Evolutionary conservation across 78 protist genomes (phyloP).

Genomic region (Tieghemostelium lacteum): DNA sequence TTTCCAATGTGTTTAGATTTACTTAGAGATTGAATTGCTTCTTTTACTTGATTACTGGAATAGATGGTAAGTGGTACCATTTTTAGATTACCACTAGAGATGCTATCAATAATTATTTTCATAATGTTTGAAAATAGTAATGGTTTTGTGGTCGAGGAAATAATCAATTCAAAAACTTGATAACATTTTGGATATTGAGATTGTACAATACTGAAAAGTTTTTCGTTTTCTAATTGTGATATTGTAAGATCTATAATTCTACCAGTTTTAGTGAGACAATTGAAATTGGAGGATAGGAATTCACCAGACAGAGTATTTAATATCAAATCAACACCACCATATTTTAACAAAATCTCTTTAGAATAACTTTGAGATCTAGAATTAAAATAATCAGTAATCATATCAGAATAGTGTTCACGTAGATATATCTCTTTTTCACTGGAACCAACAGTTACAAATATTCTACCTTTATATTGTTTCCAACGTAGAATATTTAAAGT

Average conservation of each 20-base stretch:
- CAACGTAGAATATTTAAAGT: background rate
- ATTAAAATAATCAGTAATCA: too few relatives aligned
- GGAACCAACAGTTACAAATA: background rate
- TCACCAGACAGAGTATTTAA: constrained; percentile 2
- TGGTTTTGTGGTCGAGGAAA: background rate
- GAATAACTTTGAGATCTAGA: too few relatives aligned
- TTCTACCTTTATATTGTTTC: background rate
- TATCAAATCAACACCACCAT: constrained; percentile 22
- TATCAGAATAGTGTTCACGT: background rate
- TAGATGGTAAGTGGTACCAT: background rate
- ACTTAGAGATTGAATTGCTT: constrained; percentile 54
- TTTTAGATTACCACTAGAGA: background rate
- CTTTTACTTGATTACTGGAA: background rate
- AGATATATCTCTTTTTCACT: background rate
- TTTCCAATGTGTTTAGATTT: constrained; percentile 66
- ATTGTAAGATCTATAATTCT: constrained; percentile 42
- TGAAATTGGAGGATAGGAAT: constrained; percentile 7
- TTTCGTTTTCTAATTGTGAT: background rate
- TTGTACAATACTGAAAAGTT: background rate
- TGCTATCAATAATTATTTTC: too few relatives aligned
- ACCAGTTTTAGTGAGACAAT: constrained; percentile 12
- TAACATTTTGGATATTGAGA: constrained; percentile 14
- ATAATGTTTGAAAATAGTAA: background rate
- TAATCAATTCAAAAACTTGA: background rate
- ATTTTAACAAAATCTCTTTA: background rate